Base-by-base conservation (phyloP, 2,329 filamentous ascomycete genomes). In the Scedosporium apiospermum region DNA sequence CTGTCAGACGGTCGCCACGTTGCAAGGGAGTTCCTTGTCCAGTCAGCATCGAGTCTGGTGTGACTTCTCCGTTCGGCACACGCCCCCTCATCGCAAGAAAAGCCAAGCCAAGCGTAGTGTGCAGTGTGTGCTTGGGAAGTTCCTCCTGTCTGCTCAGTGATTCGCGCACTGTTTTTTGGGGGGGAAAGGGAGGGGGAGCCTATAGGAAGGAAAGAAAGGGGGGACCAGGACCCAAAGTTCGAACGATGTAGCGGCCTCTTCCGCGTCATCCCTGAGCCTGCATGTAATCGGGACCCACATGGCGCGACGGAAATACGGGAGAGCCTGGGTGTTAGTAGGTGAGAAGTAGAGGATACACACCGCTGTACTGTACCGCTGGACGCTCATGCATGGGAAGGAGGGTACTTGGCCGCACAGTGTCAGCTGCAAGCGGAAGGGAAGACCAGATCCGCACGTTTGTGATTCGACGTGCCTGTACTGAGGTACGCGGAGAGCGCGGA, bases 181-280 rank as follows among this genome's bases (percentile, higher is more conserved):
- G 44, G 44, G 16, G 44, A 12, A 12, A 12, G 44, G 44, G 16
- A 18, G 44, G 18, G 18, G 18, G 58, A 16, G 57, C 57, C 26
- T 46, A 12, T 42, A 41, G 14, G 41, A 23, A n/a, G 23, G 16
- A 14, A 23, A 41, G 26, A 38, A 46, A 7, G 58, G 21, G 30
- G 58, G 41, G 10, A 38, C 57, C 57, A 58, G 57, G 41, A 58
- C 57, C 57, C n/a, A 46, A 46, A 46, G 57, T 26, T 26, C 58
- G 38, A 58, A 46, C 18, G 59, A 51, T 53, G 49, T 53, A 46
- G 59, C 59, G 42, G 59, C 59, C 46, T 61, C 59, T 61, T 61
- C 59, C 59, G 42, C 46, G n/a, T 30, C 34, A 61, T 61, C 59
- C 59, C 44, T 51, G 59, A 34, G 42, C 59, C 59, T 53, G 21